Base-by-base conservation (phyloP, 768 basidiomycete species). In the Artomyces pyxidatus region DNA sequence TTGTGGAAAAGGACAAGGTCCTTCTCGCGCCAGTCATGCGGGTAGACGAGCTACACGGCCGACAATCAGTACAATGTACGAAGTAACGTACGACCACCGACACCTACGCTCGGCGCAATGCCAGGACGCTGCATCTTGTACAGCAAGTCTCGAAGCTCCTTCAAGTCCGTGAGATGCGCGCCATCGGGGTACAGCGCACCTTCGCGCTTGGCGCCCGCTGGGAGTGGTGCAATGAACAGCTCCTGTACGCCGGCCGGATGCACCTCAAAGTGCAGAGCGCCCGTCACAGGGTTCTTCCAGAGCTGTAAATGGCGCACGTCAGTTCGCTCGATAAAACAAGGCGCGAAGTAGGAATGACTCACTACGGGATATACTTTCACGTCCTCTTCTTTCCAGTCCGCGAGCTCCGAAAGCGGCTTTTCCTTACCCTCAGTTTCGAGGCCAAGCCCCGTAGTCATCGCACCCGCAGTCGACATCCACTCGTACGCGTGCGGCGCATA, bases 211-310 rank as follows among this genome's bases (percentile, higher is more conserved):
- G 77, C 75, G 17, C 76, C 76, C 38, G 67, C 71, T 0, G 88
- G 87, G 0, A 94, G 74, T 12, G 90, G 79, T n/a, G 77, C 77
- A 54, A 96, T 69, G 47, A 83, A 53, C 26, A 94, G 73, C 56
- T 85, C 80, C 30, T 71, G 65, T 1, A 65, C 80, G 25, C 80
- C 90, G 57, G 85, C 88, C 4, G 87, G 91, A 62, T 95, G 92
- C 5, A 95, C 92, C 61, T 96, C 80, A 68, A 94, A 83, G 62
- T 94, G 88, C 21, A 97, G 74, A 1, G 71, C 70, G 25, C 83
- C 81, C 11, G 91, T 95, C 7, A 80, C 77, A 1, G 91, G 89
- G 65, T 94, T 95, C 73, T 94, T 94, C 93, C 93, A 95, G 7
- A 85, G 63, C 85, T 91, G 54, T 40, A 37, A 17, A 35, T 1